Base-by-base conservation (phyloP, 768 basidiomycete species). In the Tylopilus sp. region DNA sequence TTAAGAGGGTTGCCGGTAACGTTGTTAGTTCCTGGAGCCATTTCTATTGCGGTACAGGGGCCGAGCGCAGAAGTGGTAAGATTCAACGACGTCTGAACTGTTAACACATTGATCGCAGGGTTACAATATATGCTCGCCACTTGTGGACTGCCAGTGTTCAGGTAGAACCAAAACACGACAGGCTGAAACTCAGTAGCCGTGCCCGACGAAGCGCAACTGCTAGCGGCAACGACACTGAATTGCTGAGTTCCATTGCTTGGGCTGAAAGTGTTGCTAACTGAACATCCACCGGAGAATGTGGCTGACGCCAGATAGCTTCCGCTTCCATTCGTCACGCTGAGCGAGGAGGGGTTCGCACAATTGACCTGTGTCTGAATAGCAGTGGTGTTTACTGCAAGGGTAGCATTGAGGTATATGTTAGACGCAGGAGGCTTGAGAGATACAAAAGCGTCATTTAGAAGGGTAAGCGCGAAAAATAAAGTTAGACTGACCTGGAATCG, bases 151-250 rank as follows among this genome's bases (percentile, higher is more conserved):
- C 64, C 57, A 43, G 61, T 58, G 40, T 71, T 62, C 26, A 78
- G 71, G 62, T 74, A 85, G 62, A 65, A 85, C 84, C 85, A 88
- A 58, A 86, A 88, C 69, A 86, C 75, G 39, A 86, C 81, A 8
- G 85, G 82, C 31, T 73, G 76, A 52, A 75, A 74, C 21, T 58
- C 55, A 26, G 75, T 67, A 33, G 70, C 57, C 26, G 74, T 51
- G 30, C 68, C 58, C 5, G 63, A 39, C 55, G 51, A 30, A 44
- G 58, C 51, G 51, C 71, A 65, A 58, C 70, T 67, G 46, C 69
- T 55, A 9, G 72, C 56, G 2, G 74, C 72, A 18, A 67, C 44
- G 3, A 80, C 82, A 40, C 76, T 78, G 57, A 78, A 84, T 60
- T 83, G 83, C 48, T 72, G 62, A 2, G 62, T 59, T 6, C 79